phyloP scores from a whole-genome alignment of 2,329 filamentous ascomycete genomes.

The Claviceps pazoutovae region DNA sequence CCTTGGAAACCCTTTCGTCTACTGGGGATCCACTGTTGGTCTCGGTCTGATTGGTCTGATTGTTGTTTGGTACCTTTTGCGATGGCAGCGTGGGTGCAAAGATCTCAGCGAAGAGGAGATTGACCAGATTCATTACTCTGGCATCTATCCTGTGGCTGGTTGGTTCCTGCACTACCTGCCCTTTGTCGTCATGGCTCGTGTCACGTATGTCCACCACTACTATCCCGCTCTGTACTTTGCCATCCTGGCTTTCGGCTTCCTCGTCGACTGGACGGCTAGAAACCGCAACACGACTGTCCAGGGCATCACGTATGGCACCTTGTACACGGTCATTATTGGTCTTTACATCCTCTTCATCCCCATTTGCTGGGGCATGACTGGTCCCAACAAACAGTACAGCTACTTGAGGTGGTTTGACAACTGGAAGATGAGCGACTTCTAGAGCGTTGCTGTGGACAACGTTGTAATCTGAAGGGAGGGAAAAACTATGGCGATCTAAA shows the following conservation, averaged over 20 bases:
- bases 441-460: slow-evolving; percentile 1
- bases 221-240: slow-evolving; percentile 97
- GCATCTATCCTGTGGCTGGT: slow-evolving; percentile 77
- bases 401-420: slow-evolving; percentile 88
- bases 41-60: slow-evolving; percentile 60
- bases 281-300: slow-evolving; percentile 50
- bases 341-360: slow-evolving; percentile 85
- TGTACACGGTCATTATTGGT: slow-evolving; percentile 64
- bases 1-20: slow-evolving; percentile 88
- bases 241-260: slow-evolving; percentile 78
- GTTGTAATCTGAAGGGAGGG: neutral
- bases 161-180: slow-evolving; percentile 96
- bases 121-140: slow-evolving; percentile 89
- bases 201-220: slow-evolving; percentile 98
- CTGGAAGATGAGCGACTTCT: slow-evolving; percentile 65
- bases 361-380: slow-evolving; percentile 93
- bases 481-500: neutral
- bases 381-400: slow-evolving; percentile 66
- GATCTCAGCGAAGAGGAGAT: slow-evolving; percentile 71
- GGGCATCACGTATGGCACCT: slow-evolving; percentile 52
- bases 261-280: slow-evolving; percentile 68
- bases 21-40: slow-evolving; percentile 81
- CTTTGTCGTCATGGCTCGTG: slow-evolving; percentile 94
- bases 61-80: slow-evolving; percentile 71
- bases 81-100: slow-evolving; percentile 89